Evolutionary conservation across 805 yeast genomes (phyloP).

Genomic region (Candida sithepensis): DNA sequence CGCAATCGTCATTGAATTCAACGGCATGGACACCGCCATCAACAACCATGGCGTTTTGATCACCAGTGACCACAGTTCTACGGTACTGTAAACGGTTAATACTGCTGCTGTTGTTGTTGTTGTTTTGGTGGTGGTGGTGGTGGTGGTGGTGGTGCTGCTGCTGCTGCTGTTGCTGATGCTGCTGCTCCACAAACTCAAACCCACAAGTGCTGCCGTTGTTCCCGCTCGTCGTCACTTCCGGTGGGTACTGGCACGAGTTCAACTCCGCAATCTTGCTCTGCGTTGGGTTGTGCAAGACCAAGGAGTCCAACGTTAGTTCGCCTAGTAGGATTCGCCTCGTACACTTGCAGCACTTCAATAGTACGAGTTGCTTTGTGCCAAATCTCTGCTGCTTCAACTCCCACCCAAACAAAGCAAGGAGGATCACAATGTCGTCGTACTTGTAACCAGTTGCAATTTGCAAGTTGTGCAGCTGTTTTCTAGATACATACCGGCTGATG

Average conservation of each 20-base stretch:
- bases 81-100: too few species aligned
- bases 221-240: slow-evolving; percentile 16
- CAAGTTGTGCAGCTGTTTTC: slow-evolving; percentile 8
- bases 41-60: too few species aligned
- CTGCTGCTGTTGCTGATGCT: not conserved
- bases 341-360: slow-evolving; percentile 33
- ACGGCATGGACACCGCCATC: too few species aligned
- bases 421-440: slow-evolving; percentile 9
- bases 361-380: slow-evolving; percentile 21
- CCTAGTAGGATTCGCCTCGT: slow-evolving; percentile 32
- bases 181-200: slow-evolving; percentile 1
- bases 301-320: slow-evolving; percentile 7
- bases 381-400: slow-evolving; percentile 27
- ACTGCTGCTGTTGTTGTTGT: too few species aligned
- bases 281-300: not conserved
- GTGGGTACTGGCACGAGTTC: slow-evolving; percentile 27
- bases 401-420: slow-evolving; percentile 36
- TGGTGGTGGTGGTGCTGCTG: too few species aligned
- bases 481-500: slow-evolving; percentile 2
- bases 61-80: too few species aligned
- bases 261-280: slow-evolving; percentile 13
- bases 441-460: slow-evolving; percentile 8
- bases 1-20: not conserved
- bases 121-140: too few species aligned
- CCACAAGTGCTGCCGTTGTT: slow-evolving; percentile 3